Conservation (phyloP, 2,329 filamentous ascomycete genomes). For the Penicillium sp. region DNA sequence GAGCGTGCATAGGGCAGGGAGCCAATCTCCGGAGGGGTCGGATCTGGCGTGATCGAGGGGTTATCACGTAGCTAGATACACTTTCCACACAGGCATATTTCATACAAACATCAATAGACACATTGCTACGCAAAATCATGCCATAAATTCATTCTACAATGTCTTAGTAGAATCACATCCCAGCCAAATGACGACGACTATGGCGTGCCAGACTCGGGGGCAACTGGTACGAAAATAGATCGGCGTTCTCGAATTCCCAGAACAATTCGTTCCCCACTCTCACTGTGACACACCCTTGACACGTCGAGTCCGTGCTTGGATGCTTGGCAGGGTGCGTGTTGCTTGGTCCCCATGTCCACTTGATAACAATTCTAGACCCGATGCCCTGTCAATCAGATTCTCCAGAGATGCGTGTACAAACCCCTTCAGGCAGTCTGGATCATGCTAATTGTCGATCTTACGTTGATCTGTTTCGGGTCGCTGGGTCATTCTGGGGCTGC, state of each 20-base stretch:
- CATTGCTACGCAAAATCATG: neutral
- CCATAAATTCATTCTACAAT: neutral
- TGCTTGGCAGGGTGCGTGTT: neutral
- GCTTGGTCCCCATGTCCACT: neutral
- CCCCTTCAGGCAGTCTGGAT: neutral
- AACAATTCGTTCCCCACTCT: constrained; percentile 1
- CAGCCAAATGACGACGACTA: neutral
- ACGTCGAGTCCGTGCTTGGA: constrained; percentile 14
- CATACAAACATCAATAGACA: neutral
- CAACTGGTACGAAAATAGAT: neutral
- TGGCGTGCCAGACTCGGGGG: neutral
- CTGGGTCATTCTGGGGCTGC: neutral
- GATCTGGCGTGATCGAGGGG: constrained; percentile 14
- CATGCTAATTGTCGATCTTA: constrained; percentile 18
- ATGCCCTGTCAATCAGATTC: neutral
- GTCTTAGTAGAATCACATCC: neutral
- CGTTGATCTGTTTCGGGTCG: constrained; percentile 13
- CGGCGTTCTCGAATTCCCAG: constrained; percentile 8
- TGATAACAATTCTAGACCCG: neutral
- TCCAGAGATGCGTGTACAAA: neutral
- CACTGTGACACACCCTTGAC: constrained; percentile 20
- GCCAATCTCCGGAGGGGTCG: constrained; percentile 16
- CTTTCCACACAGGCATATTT: neutral
- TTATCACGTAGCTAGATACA: neutral
- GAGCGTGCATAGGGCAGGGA: constrained; percentile 6